These are phyloP conservation scores for Primulina eburnea DNA, from an alignment of 257 asterid species.

Conservation along the genomic window DNA sequence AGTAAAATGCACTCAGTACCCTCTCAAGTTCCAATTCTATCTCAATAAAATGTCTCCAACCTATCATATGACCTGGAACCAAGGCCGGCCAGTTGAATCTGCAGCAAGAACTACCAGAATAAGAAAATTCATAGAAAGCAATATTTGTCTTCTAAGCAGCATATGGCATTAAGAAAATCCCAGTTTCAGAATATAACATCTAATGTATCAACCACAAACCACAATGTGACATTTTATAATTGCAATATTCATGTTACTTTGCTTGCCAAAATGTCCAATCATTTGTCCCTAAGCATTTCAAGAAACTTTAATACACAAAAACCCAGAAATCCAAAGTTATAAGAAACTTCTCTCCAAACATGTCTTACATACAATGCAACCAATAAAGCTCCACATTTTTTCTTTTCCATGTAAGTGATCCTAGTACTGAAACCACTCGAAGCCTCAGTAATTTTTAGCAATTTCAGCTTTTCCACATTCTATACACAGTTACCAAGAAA, in stretches of 20 bases:
- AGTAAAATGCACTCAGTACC: conserved; percentile 3
- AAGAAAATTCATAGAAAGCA: conserved; percentile 1
- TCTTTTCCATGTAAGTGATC: conserved; percentile 1
- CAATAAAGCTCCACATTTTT: conserved; percentile 10
- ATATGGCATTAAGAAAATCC: background rate
- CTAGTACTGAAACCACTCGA: background rate
- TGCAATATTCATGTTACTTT: background rate
- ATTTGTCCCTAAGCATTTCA: background rate
- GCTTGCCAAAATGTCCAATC: conserved; percentile 11
- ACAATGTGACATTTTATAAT: background rate
- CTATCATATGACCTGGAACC: conserved; percentile 3
- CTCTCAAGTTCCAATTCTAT: conserved; percentile 17
- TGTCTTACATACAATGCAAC: conserved; percentile 5
- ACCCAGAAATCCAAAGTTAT: conserved; percentile 11
- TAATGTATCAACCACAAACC: conserved; percentile 7
- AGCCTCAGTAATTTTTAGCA: conserved; percentile 14
- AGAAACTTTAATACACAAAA: conserved; percentile 1
- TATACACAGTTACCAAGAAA: conserved; percentile 20
- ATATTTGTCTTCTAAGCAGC: conserved; percentile 14
- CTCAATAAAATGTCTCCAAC: conserved; percentile 21
- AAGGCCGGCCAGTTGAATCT: conserved; percentile 25
- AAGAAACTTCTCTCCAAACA: conserved; percentile 17
- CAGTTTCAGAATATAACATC: background rate
- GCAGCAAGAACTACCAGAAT: conserved; percentile 21
- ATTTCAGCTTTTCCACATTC: conserved; percentile 20